phyloP scores from a whole-genome alignment of 2,329 filamentous ascomycete species.

The Pseudocercospora musae region DNA sequence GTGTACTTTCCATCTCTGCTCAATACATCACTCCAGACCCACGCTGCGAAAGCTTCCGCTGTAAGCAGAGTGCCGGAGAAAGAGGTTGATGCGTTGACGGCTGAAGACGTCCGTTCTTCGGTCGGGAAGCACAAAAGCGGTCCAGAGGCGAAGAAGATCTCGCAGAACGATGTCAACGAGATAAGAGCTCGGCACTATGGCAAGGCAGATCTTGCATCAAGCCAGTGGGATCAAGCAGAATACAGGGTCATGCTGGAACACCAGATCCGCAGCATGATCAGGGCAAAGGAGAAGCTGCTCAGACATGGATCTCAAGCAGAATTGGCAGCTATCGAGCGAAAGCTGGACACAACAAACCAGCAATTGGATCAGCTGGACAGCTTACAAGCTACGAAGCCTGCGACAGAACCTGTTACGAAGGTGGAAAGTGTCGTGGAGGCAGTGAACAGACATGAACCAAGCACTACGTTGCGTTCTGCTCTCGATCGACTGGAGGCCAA shows the following conservation, averaged over 20 bases:
- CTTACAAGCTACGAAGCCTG: not conserved
- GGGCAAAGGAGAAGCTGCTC: constrained; percentile 18
- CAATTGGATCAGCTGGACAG: constrained; percentile 13
- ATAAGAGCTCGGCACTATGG: constrained; percentile 14
- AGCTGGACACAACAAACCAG: constrained; percentile 32
- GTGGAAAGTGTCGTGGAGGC: not conserved
- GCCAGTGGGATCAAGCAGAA: constrained; percentile 26
- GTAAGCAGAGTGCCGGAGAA: constrained; percentile 36
- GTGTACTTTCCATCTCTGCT: constrained; percentile 28
- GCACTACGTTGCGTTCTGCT: not conserved
- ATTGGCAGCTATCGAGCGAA: constrained; percentile 21
- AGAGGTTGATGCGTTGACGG: constrained; percentile 43
- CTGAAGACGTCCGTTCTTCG: constrained; percentile 42
- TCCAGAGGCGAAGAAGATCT: not conserved
- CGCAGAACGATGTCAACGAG: not conserved
- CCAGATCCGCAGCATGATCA: constrained; percentile 14
- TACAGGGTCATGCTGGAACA: constrained; percentile 20
- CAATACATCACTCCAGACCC: constrained; percentile 21
- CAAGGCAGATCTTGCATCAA: constrained; percentile 17
- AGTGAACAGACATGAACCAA: not conserved
- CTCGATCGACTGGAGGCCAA: constrained; percentile 3
- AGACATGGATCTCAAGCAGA: constrained; percentile 4
- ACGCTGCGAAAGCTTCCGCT: constrained; percentile 21
- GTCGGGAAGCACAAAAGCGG: constrained; percentile 37
- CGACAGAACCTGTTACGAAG: not conserved